phyloP scores from a whole-genome alignment of 257 asterid genomes.

The Orobanche coerulescens region DNA sequence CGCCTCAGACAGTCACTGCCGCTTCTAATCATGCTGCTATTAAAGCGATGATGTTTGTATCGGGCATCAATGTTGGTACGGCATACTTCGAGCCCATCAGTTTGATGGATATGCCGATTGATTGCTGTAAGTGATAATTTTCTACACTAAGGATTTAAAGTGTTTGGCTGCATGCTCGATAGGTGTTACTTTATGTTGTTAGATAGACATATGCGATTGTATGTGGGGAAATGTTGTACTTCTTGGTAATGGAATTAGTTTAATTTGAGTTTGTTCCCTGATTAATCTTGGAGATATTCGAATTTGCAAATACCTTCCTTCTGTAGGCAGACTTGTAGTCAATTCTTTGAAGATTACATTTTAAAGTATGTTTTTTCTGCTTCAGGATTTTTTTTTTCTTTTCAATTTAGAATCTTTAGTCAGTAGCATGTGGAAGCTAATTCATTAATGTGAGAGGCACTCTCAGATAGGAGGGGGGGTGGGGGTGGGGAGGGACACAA shows the following conservation, averaged over 20 bases:
- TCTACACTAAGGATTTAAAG: neutral
- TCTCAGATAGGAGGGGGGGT: too few relatives aligned
- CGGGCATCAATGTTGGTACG: constrained; percentile 48
- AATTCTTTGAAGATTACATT: neutral
- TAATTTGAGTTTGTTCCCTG: neutral
- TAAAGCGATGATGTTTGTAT: constrained; percentile 70
- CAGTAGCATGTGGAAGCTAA: too few relatives aligned
- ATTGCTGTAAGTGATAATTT: constrained; percentile 57
- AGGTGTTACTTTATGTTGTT: neutral
- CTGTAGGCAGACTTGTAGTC: neutral
- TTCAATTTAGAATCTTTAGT: too few relatives aligned
- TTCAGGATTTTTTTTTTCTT: neutral
- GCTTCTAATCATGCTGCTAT: constrained; percentile 93
- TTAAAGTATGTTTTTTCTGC: neutral
- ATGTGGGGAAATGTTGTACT: neutral
- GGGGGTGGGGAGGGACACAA: too few relatives aligned
- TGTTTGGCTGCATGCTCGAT: neutral
- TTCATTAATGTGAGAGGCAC: too few relatives aligned
- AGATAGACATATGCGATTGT: neutral
- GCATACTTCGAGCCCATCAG: constrained; percentile 64
- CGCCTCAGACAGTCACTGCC: constrained; percentile 62
- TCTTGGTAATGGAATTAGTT: neutral
- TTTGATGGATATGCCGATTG: constrained; percentile 56
- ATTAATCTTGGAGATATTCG: neutral
- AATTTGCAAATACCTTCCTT: neutral